Evolutionary conservation across 2,329 filamentous ascomycete genomes (phyloP).

Genomic region (Pseudophaeomoniella oleicola): DNA sequence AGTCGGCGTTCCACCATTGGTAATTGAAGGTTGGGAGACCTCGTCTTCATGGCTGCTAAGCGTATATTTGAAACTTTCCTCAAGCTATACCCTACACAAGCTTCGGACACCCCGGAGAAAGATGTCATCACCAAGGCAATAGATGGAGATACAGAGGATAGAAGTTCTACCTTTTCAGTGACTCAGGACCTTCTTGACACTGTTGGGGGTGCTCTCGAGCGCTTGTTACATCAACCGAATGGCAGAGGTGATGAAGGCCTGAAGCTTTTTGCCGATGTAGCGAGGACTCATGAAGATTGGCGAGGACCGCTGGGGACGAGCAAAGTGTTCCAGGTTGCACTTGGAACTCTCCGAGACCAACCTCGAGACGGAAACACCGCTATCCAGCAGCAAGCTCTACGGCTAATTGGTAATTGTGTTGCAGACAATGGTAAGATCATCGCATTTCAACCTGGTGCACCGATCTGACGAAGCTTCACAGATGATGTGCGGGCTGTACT

Average conservation of each 20-base stretch:
- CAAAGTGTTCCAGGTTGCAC: constrained; percentile 31
- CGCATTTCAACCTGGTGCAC: no score
- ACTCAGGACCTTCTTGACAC: neutral
- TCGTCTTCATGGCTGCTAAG: no score
- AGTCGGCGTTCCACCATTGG: no score
- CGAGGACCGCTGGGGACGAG: constrained; percentile 69
- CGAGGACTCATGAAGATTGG: constrained; percentile 4
- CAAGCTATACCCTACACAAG: no score
- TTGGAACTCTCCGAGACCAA: constrained; percentile 16
- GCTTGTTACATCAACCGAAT: neutral
- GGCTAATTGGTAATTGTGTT: constrained; percentile 29
- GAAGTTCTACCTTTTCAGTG: neutral
- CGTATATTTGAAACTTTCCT: no score
- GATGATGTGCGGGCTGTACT: neutral
- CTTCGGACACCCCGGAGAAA: neutral
- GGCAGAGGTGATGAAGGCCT: neutral
- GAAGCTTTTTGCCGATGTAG: constrained; percentile 1
- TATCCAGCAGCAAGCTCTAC: constrained; percentile 24
- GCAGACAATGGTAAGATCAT: constrained; percentile 22
- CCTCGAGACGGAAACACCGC: constrained; percentile 14
- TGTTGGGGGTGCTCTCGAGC: neutral
- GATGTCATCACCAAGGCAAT: neutral
- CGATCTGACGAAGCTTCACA: no score
- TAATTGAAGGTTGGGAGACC: no score
- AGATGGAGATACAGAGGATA: no score